Base-by-base conservation (phyloP, 2,329 filamentous ascomycete genomes). In the Cytospora leucostoma region DNA sequence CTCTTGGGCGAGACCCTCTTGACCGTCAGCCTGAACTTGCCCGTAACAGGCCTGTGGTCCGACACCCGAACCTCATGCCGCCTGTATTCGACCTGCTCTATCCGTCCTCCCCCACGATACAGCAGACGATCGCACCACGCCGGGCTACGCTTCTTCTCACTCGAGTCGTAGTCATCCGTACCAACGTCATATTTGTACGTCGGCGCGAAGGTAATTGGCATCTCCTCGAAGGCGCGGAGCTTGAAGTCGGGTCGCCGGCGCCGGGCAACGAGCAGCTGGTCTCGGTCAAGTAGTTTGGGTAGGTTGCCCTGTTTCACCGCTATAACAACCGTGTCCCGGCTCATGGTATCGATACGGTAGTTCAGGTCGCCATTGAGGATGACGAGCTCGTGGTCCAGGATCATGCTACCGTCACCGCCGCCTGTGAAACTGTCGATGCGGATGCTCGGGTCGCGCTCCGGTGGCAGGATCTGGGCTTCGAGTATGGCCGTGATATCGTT, bases 131-230 rank as follows among this genome's bases (percentile, higher is more conserved):
- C 95, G 74, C 95, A 99, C 95, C 95, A 99, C 1, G 95, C 95
- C 0, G 95, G 95, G 27, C 92, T 90, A 56, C 95, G 86, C 75
- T 92, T 92, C 82, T 99, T 99, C 75, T 99, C 95, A 70, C 91
- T 94, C 0, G 91, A 90, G 74, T 99, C 95, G 75, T 98, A 99
- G 7, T 87, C 90, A 72, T 98, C 94, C 0, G 92, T 96, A 17
- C 93, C 93, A 0, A 98, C 92, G 70, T 99, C 95, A 74, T 99
- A 99, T 75, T 99, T 99, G 81, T 99, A 99, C 0, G 95, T 99
- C 0, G 95, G 95, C 8, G 92, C 89, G 74, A 99, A 99, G 0
- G 87, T 89, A 71, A 99, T 97, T 0, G 90, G 91, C 61, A 89
- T 82, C 76, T 99, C 95, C n/a, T 89, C 88, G 74, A 99, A 98